These are phyloP conservation scores for Phytopythium aichiense DNA, from an alignment of 352 stramenopile species.

Conservation along the genomic window DNA sequence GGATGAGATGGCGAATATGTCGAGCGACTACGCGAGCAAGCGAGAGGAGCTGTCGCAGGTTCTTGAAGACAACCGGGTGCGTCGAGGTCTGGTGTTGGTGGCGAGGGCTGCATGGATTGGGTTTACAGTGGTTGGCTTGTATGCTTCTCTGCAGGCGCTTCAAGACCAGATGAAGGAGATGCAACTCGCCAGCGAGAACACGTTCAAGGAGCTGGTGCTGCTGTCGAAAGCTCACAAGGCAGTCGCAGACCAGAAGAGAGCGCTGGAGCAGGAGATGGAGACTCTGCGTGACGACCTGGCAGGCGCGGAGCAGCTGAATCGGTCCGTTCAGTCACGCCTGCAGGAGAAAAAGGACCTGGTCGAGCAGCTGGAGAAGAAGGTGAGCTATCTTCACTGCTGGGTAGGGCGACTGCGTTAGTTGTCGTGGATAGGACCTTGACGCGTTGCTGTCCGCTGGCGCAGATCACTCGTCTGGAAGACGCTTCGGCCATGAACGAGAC, in stretches of 20 bases:
- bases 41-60: slow-evolving; percentile 49
- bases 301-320: slow-evolving; percentile 54
- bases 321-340: slow-evolving; percentile 47
- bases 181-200: slow-evolving; percentile 50
- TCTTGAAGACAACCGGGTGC: slow-evolving; percentile 50
- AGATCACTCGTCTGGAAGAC: slow-evolving; percentile 58
- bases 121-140: background rate
- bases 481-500: slow-evolving; percentile 34
- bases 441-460: background rate
- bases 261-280: slow-evolving; percentile 42
- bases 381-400: slow-evolving; percentile 9
- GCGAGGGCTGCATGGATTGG: background rate
- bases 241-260: slow-evolving; percentile 54
- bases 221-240: slow-evolving; percentile 77
- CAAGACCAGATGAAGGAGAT: slow-evolving; percentile 60
- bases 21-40: slow-evolving; percentile 60
- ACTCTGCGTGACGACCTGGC: slow-evolving; percentile 40
- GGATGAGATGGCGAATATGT: slow-evolving; percentile 62
- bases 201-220: slow-evolving; percentile 78
- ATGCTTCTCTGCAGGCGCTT: slow-evolving; percentile 26
- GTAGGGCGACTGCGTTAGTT: background rate
- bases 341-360: slow-evolving; percentile 62
- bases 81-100: background rate
- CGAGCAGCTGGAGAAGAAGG: slow-evolving; percentile 63
- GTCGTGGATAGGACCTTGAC: background rate